Evolutionary conservation across 176 grass and related monocot species (phyloP), one percentile per base, ranked within the genome.

Genomic region (Carex parvula): DNA sequence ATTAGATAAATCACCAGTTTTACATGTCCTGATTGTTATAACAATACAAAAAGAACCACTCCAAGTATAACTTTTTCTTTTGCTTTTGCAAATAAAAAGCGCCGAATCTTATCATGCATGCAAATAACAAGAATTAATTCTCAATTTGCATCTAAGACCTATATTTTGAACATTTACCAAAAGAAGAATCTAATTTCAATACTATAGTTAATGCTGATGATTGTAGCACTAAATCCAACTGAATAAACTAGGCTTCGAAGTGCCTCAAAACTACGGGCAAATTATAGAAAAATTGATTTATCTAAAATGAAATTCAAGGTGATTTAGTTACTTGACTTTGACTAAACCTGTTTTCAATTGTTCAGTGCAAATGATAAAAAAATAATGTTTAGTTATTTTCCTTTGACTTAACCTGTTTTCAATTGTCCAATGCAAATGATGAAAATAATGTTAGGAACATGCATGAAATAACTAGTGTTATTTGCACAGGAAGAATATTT

Each of bases 171-270:
- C n/a, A 50, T 48, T 48, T 48, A 73, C 70, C 42, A 30, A 48
- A 73, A 6, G 42, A 24, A 13, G 20, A 48, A 73, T 70, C 67
- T 20, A 73, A 73, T 73, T 73, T 73, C 42, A 73, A 48, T 73
- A 52, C 42, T 11, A 68, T 26, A 63, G 3, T 61, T 61, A 8
- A 24, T 61, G 21, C 33, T 68, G 66, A 10, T 70, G 37, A 70
- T 70, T 20, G 67, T 20, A 44, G 37, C 4, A 41, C 8, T 44
- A 21, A 42, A 70, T 44, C 67, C 37, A 20, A 44, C 11, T 70
- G 33, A 70, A 41, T 70, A 15, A 70, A 44, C 42, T 14, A 37
- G 70, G 24, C 42, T 73, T 50, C 11, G 37, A 24, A 10, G 2
- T 73, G 20, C 18, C 39, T 72, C 18, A 20, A 72, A 72, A 71